Base-by-base conservation (phyloP, 1,284 basidiomycete species). In the Apiotrichum gamsii region DNA sequence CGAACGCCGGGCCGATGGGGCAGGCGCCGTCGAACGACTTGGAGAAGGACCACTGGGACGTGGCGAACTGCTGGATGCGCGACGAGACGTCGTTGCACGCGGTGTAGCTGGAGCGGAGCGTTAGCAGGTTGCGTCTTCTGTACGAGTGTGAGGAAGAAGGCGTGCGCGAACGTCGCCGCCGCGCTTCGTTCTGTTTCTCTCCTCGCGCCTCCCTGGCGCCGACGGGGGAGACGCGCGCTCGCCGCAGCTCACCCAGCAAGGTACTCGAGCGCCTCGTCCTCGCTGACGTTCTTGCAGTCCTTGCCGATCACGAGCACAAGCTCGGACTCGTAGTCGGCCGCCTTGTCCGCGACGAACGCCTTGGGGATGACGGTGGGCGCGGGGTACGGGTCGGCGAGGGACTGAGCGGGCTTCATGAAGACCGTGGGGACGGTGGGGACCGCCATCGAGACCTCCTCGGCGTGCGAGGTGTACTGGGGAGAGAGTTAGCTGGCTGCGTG, bases 321-420 rank as follows among this genome's bases (percentile, higher is more conserved):
- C 61, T 95, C 90, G 39, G 87, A 83, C 65, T 95, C 90, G 62
- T 90, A 94, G 70, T 95, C 90, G 0, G 87, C 81, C 19, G 83
- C 76, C 2, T 82, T 77, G 20, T 87, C 87, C 58, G 83, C 80
- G 1, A 82, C 80, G 39, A 77, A 58, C 5, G 57, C 47, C 40
- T 57, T 61, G 21, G 69, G 69, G 14, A 71, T 51, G 15, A 65
- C 50, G 8, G 59, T 61, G 5, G 61, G 57, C 2, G 61, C 58
- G 10, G 69, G 66, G 45, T 41, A 63, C 0, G 69, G 69, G 41
- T 63, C 61, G 5, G 53, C 60, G 8, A 72, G 50, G 3, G 67
- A 47, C 3, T 59, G 61, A 2, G 52, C 48, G 18, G 69, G 64
- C 52, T 69, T 69, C 54, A 65, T 57, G 55, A 72, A 72, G 1